Evolutionary conservation across 768 basidiomycete genomes (phyloP).

Genomic region (Kwoniella bestiolae): DNA sequence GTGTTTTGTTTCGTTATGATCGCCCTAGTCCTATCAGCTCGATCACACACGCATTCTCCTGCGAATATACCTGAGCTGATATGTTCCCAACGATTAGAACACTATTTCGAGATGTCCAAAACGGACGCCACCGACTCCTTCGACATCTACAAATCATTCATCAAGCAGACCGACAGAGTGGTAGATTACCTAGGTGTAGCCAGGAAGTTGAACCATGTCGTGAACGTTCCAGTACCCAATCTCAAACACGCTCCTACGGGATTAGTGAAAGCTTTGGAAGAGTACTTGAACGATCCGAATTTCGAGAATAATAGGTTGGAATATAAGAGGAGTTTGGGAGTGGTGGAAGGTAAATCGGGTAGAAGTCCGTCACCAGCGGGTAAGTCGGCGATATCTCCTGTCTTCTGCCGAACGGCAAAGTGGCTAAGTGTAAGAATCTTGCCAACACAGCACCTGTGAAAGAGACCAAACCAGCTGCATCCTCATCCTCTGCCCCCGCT

Average conservation of each 20-base stretch:
- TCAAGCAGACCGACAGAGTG: conserved; percentile 83
- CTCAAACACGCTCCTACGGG: conserved; percentile 92
- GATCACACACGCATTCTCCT: no score
- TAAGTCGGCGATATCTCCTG: neutral
- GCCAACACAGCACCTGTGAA: conserved; percentile 7
- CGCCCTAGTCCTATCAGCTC: no score
- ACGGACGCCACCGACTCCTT: conserved; percentile 86
- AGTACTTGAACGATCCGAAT: conserved; percentile 93
- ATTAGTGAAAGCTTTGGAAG: conserved; percentile 88
- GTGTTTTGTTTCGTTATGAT: no score
- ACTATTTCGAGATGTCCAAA: conserved; percentile 98
- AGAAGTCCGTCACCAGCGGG: conserved; percentile 27
- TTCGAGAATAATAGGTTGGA: conserved; percentile 94
- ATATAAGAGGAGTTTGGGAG: conserved; percentile 79
- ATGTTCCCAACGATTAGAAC: conserved; percentile 63
- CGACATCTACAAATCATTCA: conserved; percentile 88
- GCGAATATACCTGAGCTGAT: neutral
- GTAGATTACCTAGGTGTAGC: conserved; percentile 92
- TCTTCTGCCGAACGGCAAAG: neutral
- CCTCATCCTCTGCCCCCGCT: conserved; percentile 34
- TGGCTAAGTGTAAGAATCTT: neutral
- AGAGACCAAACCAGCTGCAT: conserved; percentile 28
- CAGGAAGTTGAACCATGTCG: conserved; percentile 85
- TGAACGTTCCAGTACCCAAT: conserved; percentile 93
- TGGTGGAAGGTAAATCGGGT: conserved; percentile 61